Conservation (phyloP, 1,139 yeast genomes). For the Candida mesenterica region DNA sequence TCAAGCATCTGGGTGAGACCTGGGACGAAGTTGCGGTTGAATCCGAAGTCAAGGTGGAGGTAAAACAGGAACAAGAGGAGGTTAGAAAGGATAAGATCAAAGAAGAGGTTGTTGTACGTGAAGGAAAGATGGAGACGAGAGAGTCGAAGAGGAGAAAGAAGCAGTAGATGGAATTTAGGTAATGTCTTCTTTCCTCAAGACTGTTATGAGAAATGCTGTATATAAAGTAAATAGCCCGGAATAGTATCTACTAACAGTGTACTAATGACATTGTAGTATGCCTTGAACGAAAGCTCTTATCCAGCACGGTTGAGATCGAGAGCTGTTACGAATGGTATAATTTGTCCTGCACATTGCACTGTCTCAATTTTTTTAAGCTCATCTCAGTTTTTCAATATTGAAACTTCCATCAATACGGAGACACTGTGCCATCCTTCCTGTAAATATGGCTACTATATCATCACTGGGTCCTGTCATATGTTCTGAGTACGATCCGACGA, state of each 20-base stretch:
- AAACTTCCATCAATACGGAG: background rate
- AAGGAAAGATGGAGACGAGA: slow-evolving; percentile 2
- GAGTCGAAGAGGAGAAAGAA: slow-evolving; percentile 10
- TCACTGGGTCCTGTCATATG: slow-evolving; percentile 26
- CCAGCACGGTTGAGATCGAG: background rate
- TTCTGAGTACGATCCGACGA: slow-evolving; percentile 53
- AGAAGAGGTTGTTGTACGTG: slow-evolving; percentile 1
- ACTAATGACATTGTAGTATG: no score
- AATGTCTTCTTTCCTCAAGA: background rate
- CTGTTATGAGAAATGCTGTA: no score
- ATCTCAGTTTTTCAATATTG: slow-evolving; percentile 6
- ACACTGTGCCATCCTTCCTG: slow-evolving; percentile 2
- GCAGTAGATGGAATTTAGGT: slow-evolving; percentile 1
- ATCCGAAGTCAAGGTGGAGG: background rate
- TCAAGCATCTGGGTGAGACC: slow-evolving; percentile 6
- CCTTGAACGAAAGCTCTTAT: no score
- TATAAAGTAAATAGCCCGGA: no score
- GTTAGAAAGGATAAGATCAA: slow-evolving; percentile 4
- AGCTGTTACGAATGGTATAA: no score
- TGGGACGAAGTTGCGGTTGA: background rate
- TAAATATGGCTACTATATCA: slow-evolving; percentile 3
- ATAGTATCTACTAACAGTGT: no score
- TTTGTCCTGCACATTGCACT: no score
- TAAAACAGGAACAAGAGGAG: slow-evolving; percentile 1
- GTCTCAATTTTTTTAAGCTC: slow-evolving; percentile 4